These are phyloP conservation scores for Puccinia hordei DNA, from an alignment of 1,284 basidiomycete genomes.

Conservation along the genomic window DNA sequence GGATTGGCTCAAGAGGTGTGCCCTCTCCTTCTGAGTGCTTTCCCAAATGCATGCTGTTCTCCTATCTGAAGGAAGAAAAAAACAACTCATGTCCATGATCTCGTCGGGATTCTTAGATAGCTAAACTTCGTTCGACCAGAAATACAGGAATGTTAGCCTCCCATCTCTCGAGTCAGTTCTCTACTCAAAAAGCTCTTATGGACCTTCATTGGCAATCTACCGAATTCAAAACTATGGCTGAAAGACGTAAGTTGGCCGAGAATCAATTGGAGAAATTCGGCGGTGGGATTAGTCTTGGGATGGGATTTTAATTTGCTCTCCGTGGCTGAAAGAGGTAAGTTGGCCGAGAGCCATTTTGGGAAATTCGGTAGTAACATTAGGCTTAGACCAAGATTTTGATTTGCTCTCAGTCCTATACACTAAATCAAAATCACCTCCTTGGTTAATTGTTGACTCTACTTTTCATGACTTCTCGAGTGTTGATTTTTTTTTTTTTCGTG, in stretches of 20 bases:
- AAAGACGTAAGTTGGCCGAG: conserved; percentile 43
- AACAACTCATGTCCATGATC: not conserved
- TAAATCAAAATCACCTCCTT: too few species aligned
- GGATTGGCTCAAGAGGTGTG: conserved; percentile 37
- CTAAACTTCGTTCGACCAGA: conserved; percentile 35
- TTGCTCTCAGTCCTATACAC: too few species aligned
- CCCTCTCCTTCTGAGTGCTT: not conserved
- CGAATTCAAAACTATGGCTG: conserved; percentile 32
- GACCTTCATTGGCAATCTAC: conserved; percentile 25
- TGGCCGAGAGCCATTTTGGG: too few species aligned
- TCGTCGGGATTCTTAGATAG: not conserved
- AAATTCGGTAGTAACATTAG: too few species aligned
- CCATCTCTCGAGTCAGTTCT: conserved; percentile 26
- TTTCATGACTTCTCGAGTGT: too few species aligned
- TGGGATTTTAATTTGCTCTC: conserved; percentile 51
- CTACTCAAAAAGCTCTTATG: not conserved
- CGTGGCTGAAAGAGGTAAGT: too few species aligned
- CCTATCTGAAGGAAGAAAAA: not conserved
- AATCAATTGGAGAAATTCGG: conserved; percentile 39
- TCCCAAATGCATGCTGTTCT: not conserved
- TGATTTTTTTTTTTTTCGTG: too few species aligned
- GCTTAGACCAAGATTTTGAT: too few species aligned
- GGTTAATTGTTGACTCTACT: too few species aligned
- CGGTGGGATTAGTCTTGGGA: conserved; percentile 47
- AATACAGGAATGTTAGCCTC: conserved; percentile 33